These are phyloP conservation scores for Saksenaea oblongispora DNA, from an alignment of 371 early-diverging fungal species.

Conservation along the genomic window DNA sequence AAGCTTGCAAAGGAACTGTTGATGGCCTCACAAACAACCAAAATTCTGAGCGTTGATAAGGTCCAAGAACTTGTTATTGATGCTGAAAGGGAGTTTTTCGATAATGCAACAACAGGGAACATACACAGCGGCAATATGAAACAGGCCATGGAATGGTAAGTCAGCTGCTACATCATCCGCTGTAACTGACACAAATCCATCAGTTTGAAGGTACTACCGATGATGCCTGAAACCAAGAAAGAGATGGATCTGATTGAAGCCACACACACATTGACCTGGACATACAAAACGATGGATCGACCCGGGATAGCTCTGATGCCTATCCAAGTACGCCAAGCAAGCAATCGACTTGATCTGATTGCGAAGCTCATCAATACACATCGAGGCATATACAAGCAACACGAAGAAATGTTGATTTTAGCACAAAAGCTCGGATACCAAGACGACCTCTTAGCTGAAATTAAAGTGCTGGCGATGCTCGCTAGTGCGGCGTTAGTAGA, in stretches of 20 bases:
- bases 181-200: neutral
- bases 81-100: constrained; percentile 74
- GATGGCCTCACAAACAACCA: constrained; percentile 46
- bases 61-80: constrained; percentile 70
- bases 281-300: constrained; percentile 56
- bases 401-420: constrained; percentile 57
- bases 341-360: constrained; percentile 68
- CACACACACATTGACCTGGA: constrained; percentile 62
- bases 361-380: constrained; percentile 56
- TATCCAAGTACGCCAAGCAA: constrained; percentile 70
- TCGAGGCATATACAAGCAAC: constrained; percentile 51
- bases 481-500: constrained; percentile 62
- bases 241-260: constrained; percentile 78
- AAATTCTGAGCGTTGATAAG: constrained; percentile 51
- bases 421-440: constrained; percentile 61
- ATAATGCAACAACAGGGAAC: constrained; percentile 75
- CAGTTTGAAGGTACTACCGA: constrained; percentile 69
- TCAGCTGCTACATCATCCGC: neutral
- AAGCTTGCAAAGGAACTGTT: constrained; percentile 66
- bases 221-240: constrained; percentile 57
- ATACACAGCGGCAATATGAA: constrained; percentile 70
- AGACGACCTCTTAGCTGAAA: constrained; percentile 52
- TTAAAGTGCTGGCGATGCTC: constrained; percentile 55
- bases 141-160: constrained; percentile 75
- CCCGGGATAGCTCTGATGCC: constrained; percentile 67